Conservation (phyloP, 176 grass and related monocot genomes). For the Calamus simplicifolius region DNA sequence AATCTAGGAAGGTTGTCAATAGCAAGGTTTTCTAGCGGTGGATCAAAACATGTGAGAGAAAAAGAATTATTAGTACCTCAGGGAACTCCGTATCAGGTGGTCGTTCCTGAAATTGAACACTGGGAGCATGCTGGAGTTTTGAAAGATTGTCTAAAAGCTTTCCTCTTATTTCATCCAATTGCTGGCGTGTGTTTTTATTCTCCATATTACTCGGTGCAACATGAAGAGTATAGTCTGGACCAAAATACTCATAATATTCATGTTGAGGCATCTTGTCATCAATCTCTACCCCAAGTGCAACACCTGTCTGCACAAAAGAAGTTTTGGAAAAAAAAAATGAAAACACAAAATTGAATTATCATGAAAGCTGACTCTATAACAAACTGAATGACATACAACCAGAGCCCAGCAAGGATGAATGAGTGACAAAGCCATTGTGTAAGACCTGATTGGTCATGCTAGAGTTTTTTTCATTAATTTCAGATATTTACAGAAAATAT, state of each 20-base stretch:
- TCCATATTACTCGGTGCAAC: conserved; percentile 95
- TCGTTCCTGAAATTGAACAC: conserved; percentile 87
- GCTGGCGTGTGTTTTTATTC: conserved; percentile 65
- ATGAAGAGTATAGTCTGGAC: conserved; percentile 93
- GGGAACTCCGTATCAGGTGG: conserved; percentile 66
- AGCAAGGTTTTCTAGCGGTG: no score
- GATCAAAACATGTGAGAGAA: no score
- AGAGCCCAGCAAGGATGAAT: no score
- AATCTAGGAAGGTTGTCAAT: no score
- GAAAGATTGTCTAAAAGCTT: conserved; percentile 89
- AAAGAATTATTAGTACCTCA: conserved; percentile 32
- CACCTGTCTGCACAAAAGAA: conserved; percentile 47
- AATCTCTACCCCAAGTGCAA: conserved; percentile 66
- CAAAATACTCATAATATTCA: conserved; percentile 87
- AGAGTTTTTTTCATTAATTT: no score
- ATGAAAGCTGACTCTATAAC: not conserved
- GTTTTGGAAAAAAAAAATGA: not conserved
- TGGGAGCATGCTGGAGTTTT: conserved; percentile 79
- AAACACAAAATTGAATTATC: not conserved
- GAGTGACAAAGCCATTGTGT: no score
- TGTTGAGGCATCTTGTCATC: conserved; percentile 84
- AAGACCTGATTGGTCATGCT: no score
- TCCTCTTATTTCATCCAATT: conserved; percentile 67
- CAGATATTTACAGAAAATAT: no score
- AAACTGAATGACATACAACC: no score